Base-by-base conservation (phyloP, 352 stramenopile species). In the Pythium plurisporium region DNA sequence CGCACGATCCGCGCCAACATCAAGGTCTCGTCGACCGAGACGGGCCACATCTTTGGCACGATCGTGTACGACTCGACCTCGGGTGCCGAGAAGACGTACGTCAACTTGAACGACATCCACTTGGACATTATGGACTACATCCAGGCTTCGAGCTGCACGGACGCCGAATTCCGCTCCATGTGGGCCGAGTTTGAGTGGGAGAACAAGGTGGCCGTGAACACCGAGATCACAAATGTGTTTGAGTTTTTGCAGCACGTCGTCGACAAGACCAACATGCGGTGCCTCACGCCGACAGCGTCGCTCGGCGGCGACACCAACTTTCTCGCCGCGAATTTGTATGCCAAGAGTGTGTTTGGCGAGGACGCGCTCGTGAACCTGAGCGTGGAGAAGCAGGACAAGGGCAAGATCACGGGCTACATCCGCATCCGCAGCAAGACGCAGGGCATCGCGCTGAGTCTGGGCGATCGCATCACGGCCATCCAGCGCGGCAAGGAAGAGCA, bases 101-200 rank as follows among this genome's bases (percentile, higher is more conserved):
- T 99, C 55, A 99, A 99, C 73, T 70, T 99, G 55, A 99, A 99
- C 74, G 97, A 99, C 70, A 99, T 99, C 65, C 96, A 99, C 70
- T 85, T 99, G 60, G 97, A 99, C 69, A 99, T 99, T 51, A 99
- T 99, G 97, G 97, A 99, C 73, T 99, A 99, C 87, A 99, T 99
- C 71, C 91, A 97, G 62, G 96, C 97, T 46, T 72, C 84, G 43
- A 89, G 72, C 17, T 95, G 96, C 86, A 86, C 74, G 60, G 96
- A 99, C 70, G 91, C 98, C 64, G 85, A 90, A n/a, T 99, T 99
- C 84, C 91, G 98, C 60, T 85, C 81, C 6, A 99, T 99, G 97
- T 99, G 98, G 98, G 97, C 96, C 52, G 97, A 99, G 69, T 99
- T 99, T 72, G 97, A 99, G 79, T 99, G 98, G 98, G 98, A 99